phyloP scores from a whole-genome alignment of 73 alveolate genomes.

The Paramecium octaurelia region DNA sequence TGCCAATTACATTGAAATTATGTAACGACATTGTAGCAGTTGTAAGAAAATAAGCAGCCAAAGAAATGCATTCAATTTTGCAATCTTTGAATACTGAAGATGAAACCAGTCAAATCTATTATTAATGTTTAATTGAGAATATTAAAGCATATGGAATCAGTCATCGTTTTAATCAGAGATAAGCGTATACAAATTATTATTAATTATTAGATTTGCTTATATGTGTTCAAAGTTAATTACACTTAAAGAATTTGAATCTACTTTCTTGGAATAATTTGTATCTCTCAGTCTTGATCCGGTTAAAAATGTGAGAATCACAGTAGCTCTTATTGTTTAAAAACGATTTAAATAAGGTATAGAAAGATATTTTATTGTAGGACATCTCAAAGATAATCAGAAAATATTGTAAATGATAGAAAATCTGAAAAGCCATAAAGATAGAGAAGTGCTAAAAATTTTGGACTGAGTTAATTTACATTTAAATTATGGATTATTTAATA shows the following conservation, averaged over 20 bases:
- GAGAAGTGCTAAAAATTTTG: not conserved
- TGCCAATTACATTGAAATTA: conserved; percentile 57
- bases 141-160: conserved; percentile 24
- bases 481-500: not conserved
- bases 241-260: not conserved
- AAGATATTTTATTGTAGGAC: not conserved
- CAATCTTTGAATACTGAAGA: not conserved
- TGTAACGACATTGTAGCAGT: conserved; percentile 53
- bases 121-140: conserved; percentile 24
- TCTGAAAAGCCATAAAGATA: not conserved
- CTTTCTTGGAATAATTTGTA: conserved; percentile 14
- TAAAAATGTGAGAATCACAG: conserved; percentile 30
- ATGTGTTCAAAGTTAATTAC: conserved; percentile 3
- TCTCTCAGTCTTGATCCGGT: not conserved
- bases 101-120: not conserved
- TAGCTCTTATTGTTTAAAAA: conserved; percentile 3
- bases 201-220: not conserved
- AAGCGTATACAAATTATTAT: not conserved
- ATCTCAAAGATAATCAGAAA: not conserved
- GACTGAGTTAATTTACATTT: not conserved
- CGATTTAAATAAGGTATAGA: not conserved
- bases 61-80: conserved; percentile 5
- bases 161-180: conserved; percentile 23
- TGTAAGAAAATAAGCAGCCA: conserved; percentile 20
- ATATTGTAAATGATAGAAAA: not conserved